These are phyloP conservation scores for Xylaria sp. DNA, from an alignment of 2,329 filamentous ascomycete genomes.

Conservation along the genomic window DNA sequence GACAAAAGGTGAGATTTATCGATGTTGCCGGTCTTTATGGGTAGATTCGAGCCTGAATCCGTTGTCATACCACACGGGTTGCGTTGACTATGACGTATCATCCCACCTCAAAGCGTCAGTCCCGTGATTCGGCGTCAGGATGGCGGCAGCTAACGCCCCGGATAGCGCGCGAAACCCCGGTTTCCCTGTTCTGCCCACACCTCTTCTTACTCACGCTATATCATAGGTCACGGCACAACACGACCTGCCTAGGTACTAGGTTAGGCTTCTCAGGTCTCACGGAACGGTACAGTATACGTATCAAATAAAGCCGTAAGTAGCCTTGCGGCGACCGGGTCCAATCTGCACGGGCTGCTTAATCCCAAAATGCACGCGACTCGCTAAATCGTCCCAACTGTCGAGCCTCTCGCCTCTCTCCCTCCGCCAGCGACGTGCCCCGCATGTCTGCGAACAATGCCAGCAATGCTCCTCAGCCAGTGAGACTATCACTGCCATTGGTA, in stretches of 20 bases:
- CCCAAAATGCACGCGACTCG: slow-evolving; percentile 42
- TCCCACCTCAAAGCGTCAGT: slow-evolving; percentile 11
- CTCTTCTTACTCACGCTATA: not conserved
- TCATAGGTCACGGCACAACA: not conserved
- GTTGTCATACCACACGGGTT: slow-evolving; percentile 36
- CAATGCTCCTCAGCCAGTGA: slow-evolving; percentile 74
- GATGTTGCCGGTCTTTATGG: slow-evolving; percentile 19
- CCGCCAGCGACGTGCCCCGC: slow-evolving; percentile 48
- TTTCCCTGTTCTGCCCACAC: slow-evolving; percentile 10
- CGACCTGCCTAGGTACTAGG: not conserved
- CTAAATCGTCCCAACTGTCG: slow-evolving; percentile 31
- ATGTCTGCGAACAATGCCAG: slow-evolving; percentile 64
- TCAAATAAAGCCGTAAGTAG: not conserved
- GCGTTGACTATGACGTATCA: slow-evolving; percentile 47
- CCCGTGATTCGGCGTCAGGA: slow-evolving; percentile 47
- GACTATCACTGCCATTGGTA: slow-evolving; percentile 81
- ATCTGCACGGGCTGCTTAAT: slow-evolving; percentile 2
- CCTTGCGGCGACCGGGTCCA: not conserved
- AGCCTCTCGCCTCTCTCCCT: slow-evolving; percentile 35
- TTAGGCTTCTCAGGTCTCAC: not conserved
- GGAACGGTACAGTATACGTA: not conserved
- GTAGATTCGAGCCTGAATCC: slow-evolving; percentile 11
- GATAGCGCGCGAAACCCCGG: slow-evolving; percentile 30
- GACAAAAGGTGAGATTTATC: not conserved
- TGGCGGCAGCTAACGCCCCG: slow-evolving; percentile 36